phyloP scores from a whole-genome alignment of 805 yeast species.

The Starmerella geochares region DNA sequence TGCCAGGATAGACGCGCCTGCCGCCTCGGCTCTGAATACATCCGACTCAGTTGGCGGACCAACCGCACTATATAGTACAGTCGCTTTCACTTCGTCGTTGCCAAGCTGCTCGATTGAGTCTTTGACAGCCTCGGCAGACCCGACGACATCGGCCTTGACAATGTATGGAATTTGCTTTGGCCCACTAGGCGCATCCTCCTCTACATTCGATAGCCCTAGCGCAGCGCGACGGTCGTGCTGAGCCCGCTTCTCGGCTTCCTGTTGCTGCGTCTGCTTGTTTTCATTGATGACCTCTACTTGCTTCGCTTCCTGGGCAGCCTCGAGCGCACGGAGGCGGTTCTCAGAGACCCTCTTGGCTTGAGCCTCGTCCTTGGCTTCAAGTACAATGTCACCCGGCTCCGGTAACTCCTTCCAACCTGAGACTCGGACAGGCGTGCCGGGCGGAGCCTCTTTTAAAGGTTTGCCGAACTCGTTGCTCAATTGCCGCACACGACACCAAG shows the following conservation, averaged over 20 bases:
- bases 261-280: slow-evolving; percentile 41
- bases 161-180: slow-evolving; percentile 47
- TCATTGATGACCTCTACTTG: slow-evolving; percentile 65
- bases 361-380: slow-evolving; percentile 66
- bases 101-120: slow-evolving; percentile 79
- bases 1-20: slow-evolving; percentile 64
- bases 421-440: slow-evolving; percentile 82
- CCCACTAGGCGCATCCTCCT: slow-evolving; percentile 25
- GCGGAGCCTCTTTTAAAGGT: slow-evolving; percentile 54
- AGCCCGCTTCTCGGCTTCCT: slow-evolving; percentile 42
- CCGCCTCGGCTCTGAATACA: slow-evolving; percentile 53
- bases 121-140: slow-evolving; percentile 85
- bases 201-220: slow-evolving; percentile 46
- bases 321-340: slow-evolving; percentile 49
- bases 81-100: slow-evolving; percentile 67
- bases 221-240: slow-evolving; percentile 48
- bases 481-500: slow-evolving; percentile 74
- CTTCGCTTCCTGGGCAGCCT: slow-evolving; percentile 45
- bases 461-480: slow-evolving; percentile 68
- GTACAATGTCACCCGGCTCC: slow-evolving; percentile 74
- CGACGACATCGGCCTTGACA: slow-evolving; percentile 83
- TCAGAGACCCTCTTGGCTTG: slow-evolving; percentile 64
- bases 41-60: slow-evolving; percentile 66
- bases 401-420: slow-evolving; percentile 94
- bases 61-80: slow-evolving; percentile 63